A percentile compares a stretch with the other conserved stretches of the same genome.
phyloP scores from a whole-genome alignment of 352 stramenopile genomes.

The Globisporangium carolinianum region DNA sequence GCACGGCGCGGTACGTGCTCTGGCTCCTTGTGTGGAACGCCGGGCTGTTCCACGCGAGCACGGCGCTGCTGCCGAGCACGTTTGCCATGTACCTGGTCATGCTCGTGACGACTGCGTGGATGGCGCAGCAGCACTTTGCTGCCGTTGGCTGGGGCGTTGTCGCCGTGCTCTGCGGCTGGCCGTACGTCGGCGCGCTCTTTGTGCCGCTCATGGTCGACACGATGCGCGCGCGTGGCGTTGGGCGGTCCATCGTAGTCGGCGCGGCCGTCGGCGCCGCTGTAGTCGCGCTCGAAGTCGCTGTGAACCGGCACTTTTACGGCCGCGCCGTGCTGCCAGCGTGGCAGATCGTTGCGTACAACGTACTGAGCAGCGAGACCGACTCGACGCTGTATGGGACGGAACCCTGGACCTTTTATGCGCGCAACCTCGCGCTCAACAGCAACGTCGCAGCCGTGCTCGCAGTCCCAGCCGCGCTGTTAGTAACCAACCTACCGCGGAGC shows the following conservation, averaged over 20 bases:
- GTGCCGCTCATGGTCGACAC: conserved; percentile 90
- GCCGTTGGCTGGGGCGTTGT: conserved; percentile 85
- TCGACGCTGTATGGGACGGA: conserved; percentile 97
- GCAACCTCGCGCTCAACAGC: conserved; percentile 96
- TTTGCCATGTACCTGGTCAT: conserved; percentile 85
- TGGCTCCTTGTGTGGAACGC: conserved; percentile 80
- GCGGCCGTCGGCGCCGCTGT: conserved; percentile 61
- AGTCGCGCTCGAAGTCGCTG: conserved; percentile 67
- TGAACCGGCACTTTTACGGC: conserved; percentile 82
- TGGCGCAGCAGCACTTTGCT: conserved; percentile 56
- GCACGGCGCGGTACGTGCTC: conserved; percentile 60
- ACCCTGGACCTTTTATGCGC: conserved; percentile 91
- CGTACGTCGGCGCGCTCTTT: conserved; percentile 96
- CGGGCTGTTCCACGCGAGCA: conserved; percentile 90
- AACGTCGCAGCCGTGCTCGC: conserved; percentile 85
- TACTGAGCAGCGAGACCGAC: conserved; percentile 82
- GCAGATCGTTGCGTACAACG: conserved; percentile 97
- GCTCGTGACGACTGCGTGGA: conserved; percentile 72
- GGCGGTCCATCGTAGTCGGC: conserved; percentile 42
- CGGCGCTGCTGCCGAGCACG: conserved; percentile 91
- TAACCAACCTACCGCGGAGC: conserved; percentile 24
- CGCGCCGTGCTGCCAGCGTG: conserved; percentile 74
- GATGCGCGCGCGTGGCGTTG: conserved; percentile 35
- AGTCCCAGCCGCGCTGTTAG: conserved; percentile 27
- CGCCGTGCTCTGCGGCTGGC: conserved; percentile 94